Conservation (phyloP, 139 green algal genomes). For the Chlorella sp. region DNA sequence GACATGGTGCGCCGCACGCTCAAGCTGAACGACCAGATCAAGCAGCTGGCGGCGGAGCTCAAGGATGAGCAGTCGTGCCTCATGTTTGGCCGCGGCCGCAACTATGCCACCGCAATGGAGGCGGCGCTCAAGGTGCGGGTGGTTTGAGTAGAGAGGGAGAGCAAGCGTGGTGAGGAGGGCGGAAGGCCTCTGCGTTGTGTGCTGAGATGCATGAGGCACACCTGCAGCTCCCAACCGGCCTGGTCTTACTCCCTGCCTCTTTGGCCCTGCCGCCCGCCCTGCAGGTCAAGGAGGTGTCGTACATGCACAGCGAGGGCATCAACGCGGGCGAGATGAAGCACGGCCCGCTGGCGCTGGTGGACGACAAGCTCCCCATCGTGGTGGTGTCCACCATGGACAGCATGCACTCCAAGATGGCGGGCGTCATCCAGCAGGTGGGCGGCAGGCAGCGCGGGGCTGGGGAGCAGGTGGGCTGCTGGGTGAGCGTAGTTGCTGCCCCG, state of each 20-base stretch:
- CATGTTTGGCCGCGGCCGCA: constrained; percentile 72
- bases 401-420: constrained; percentile 91
- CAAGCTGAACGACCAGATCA: constrained; percentile 65
- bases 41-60: constrained; percentile 64
- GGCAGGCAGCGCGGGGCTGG: neutral
- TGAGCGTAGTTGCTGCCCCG: neutral
- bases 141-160: neutral
- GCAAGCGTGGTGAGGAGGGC: too few species aligned
- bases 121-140: constrained; percentile 60
- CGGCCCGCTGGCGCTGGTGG: constrained; percentile 95
- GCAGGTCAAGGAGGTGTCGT: constrained; percentile 91
- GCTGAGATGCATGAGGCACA: too few species aligned
- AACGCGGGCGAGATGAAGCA: constrained; percentile 99
- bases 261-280: neutral
- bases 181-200: too few species aligned
- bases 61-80: constrained; percentile 68
- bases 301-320: constrained; percentile 98
- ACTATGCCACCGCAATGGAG: constrained; percentile 86
- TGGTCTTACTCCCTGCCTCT: too few species aligned
- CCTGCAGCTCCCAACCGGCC: too few species aligned
- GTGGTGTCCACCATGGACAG: constrained; percentile 80
- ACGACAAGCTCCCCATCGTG: constrained; percentile 92
- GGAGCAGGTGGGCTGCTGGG: neutral
- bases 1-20: constrained; percentile 47
- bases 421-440: constrained; percentile 87